phyloP scores from a whole-genome alignment of 1,284 basidiomycete species.

The Vanrija humicola region DNA sequence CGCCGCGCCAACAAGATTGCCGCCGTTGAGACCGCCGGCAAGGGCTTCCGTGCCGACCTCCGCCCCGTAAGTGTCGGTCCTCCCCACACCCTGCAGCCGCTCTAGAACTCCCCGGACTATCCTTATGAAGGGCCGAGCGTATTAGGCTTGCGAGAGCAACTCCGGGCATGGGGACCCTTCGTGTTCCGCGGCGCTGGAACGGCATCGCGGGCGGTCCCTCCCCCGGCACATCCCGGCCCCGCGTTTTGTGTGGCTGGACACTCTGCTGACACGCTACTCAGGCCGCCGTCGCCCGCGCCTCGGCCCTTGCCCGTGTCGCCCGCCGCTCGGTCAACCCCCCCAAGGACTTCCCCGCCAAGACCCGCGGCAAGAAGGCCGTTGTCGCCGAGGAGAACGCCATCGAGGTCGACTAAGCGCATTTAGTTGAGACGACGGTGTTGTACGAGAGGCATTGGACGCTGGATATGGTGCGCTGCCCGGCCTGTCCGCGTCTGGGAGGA shows the following conservation, averaged over 20 bases:
- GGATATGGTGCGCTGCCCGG: not conserved
- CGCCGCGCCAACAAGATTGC: slow-evolving; percentile 71
- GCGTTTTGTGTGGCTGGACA: not conserved
- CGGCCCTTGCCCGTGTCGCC: slow-evolving; percentile 66
- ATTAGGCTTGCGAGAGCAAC: slow-evolving; percentile 37
- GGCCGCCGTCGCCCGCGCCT: slow-evolving; percentile 76
- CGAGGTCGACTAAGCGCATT: slow-evolving; percentile 42
- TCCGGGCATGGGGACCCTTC: not conserved
- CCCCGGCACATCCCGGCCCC: slow-evolving; percentile 3
- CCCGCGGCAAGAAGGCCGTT: slow-evolving; percentile 72
- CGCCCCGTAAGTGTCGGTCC: slow-evolving; percentile 60
- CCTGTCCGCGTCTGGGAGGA: slow-evolving; percentile 6
- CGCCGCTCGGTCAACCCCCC: slow-evolving; percentile 64
- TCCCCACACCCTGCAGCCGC: slow-evolving; percentile 26
- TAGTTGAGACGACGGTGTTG: not conserved
- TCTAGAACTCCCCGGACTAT: slow-evolving; percentile 41
- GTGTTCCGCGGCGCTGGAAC: too few relatives aligned
- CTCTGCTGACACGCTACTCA: slow-evolving; percentile 40
- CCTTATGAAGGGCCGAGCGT: slow-evolving; percentile 43
- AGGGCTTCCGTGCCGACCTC: slow-evolving; percentile 78
- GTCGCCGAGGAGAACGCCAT: slow-evolving; percentile 54
- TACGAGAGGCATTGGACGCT: slow-evolving; percentile 1
- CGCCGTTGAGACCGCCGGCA: slow-evolving; percentile 60
- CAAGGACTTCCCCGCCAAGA: slow-evolving; percentile 61
- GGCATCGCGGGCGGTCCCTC: not conserved